phyloP scores from a whole-genome alignment of 768 basidiomycete species.

The Podaxis rugospora region DNA sequence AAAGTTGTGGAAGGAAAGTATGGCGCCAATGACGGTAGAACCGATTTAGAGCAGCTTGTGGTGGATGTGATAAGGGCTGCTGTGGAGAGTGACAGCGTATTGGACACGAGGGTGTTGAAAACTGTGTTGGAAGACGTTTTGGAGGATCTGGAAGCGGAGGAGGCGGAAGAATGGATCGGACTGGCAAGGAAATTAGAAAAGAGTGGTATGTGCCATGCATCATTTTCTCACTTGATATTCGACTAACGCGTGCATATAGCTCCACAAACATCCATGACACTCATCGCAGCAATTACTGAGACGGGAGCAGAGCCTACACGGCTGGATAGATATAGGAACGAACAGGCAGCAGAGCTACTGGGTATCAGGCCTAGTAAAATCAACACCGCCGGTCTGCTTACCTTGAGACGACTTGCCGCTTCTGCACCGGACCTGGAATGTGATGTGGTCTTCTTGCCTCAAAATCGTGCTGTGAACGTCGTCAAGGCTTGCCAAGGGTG shows the following conservation, averaged over 20 bases:
- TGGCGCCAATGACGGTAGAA: slow-evolving; percentile 23
- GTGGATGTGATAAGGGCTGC: slow-evolving; percentile 30
- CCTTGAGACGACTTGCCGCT: slow-evolving; percentile 65
- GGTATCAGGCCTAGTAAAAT: slow-evolving; percentile 60
- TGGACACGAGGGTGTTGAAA: slow-evolving; percentile 58
- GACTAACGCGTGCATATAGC: slow-evolving; percentile 36
- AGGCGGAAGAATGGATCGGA: slow-evolving; percentile 75
- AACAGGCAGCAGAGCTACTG: slow-evolving; percentile 77
- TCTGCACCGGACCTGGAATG: slow-evolving; percentile 76
- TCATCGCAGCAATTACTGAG: slow-evolving; percentile 56
- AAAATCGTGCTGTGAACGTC: slow-evolving; percentile 81
- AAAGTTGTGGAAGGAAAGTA: background rate
- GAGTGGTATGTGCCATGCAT: slow-evolving; percentile 40
- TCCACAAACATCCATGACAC: slow-evolving; percentile 62
- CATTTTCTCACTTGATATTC: background rate
- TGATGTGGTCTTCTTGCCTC: slow-evolving; percentile 79
- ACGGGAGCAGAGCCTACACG: slow-evolving; percentile 65
- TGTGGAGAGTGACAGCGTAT: slow-evolving; percentile 37
- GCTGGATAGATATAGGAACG: slow-evolving; percentile 82
- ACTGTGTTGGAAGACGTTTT: slow-evolving; percentile 57
- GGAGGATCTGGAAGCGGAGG: slow-evolving; percentile 51
- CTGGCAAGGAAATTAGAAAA: slow-evolving; percentile 64
- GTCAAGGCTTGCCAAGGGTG: slow-evolving; percentile 84
- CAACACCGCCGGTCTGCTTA: slow-evolving; percentile 63
- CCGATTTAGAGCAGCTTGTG: slow-evolving; percentile 45